phyloP scores from a whole-genome alignment of 768 basidiomycete genomes.

The Agaricus bisporus region DNA sequence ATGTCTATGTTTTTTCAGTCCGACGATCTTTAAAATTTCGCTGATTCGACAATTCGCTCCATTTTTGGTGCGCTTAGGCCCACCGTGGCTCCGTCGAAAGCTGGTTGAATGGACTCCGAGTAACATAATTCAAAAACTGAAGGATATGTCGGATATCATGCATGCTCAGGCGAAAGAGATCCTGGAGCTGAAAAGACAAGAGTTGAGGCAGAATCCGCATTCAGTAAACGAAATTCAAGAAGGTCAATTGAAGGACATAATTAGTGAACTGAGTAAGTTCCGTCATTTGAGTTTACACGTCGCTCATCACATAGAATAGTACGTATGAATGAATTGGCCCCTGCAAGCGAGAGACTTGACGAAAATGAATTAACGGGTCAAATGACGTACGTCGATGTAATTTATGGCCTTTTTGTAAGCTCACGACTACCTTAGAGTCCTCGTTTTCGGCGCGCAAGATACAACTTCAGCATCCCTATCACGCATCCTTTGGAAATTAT shows the following conservation, averaged over 20 bases:
- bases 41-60: constrained; percentile 42
- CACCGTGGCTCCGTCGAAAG: constrained; percentile 35
- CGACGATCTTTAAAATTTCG: constrained; percentile 38
- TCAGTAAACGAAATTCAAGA: constrained; percentile 16
- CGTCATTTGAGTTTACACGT: background rate
- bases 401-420: background rate
- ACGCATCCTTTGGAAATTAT: constrained; percentile 33
- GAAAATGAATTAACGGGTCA: constrained; percentile 42
- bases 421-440: constrained; percentile 24
- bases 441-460: constrained; percentile 46
- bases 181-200: constrained; percentile 30
- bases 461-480: constrained; percentile 41
- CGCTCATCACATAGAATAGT: constrained; percentile 19
- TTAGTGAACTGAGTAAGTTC: constrained; percentile 40
- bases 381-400: constrained; percentile 33
- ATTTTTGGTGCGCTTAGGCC: constrained; percentile 33
- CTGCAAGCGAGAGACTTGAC: constrained; percentile 28
- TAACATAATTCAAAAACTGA: constrained; percentile 33
- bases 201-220: constrained; percentile 13
- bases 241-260: constrained; percentile 38
- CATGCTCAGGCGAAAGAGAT: constrained; percentile 34
- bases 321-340: constrained; percentile 30
- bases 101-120: constrained; percentile 36
- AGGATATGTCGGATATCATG: constrained; percentile 43
- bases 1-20: constrained; percentile 22